Percentiles rank a stretch among this genome's conserved stretches.
Evolutionary conservation across 352 stramenopile species (phyloP).

Genomic region (Globisporangium splendens): DNA sequence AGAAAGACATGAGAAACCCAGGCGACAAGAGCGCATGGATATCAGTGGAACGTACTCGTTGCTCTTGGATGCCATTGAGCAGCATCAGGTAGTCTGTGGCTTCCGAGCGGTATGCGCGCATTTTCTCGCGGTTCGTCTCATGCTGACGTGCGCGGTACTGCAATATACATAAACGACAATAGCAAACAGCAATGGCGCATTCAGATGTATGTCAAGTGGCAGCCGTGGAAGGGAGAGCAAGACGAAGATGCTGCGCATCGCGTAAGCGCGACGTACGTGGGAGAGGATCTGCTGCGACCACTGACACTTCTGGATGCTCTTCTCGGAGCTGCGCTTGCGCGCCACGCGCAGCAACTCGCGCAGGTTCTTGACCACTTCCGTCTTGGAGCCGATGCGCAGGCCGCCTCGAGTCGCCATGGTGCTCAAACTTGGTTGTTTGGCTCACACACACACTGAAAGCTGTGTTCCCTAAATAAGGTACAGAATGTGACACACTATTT

Average conservation of each 20-base stretch:
- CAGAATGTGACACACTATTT: background rate
- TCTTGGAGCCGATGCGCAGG: constrained; percentile 78
- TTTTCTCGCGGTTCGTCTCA: constrained; percentile 70
- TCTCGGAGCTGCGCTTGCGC: constrained; percentile 49
- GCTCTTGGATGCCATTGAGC: constrained; percentile 63
- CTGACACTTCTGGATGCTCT: constrained; percentile 46
- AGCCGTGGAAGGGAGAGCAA: constrained; percentile 9
- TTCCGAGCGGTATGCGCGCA: constrained; percentile 67
- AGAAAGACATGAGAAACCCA: background rate
- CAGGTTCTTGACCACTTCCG: constrained; percentile 75
- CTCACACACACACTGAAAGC: background rate
- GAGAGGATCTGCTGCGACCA: constrained; percentile 73
- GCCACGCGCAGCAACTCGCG: constrained; percentile 67
- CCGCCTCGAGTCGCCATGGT: constrained; percentile 53
- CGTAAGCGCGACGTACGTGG: constrained; percentile 32
- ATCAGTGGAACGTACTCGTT: constrained; percentile 41
- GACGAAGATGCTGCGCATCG: background rate
- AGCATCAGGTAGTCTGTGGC: constrained; percentile 71
- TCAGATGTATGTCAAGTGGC: background rate
- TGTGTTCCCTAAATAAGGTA: background rate
- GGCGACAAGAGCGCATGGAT: background rate
- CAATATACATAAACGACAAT: background rate
- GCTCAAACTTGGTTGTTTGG: background rate
- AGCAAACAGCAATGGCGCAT: constrained; percentile 6
- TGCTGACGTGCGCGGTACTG: constrained; percentile 72